Conservation (phyloP, 2,329 filamentous ascomycete genomes). For the Xylaria sp. region DNA sequence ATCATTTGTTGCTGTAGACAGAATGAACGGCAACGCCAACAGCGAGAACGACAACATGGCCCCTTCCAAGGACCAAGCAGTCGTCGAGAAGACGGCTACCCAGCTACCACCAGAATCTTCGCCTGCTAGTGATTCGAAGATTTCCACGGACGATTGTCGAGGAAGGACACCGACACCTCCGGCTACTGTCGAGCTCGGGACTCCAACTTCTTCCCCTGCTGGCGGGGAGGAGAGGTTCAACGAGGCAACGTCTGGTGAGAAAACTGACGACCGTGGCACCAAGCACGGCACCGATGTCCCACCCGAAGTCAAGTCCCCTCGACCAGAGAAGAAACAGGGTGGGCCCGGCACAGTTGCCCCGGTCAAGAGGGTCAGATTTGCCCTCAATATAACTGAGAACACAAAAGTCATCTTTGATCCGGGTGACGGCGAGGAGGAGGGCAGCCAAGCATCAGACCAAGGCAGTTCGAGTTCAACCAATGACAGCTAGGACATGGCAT, state of each 20-base stretch:
- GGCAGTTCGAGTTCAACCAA: conserved; percentile 11
- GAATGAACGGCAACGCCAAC: not conserved
- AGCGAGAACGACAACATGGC: not conserved
- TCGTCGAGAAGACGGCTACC: not conserved
- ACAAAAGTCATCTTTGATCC: not conserved
- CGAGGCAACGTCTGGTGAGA: no score
- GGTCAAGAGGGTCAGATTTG: conserved; percentile 10
- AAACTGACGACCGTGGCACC: not conserved
- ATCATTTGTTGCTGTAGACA: no score
- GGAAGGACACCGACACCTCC: no score
- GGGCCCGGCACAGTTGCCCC: not conserved
- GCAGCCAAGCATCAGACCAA: not conserved
- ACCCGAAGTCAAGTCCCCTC: not conserved
- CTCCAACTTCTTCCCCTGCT: no score
- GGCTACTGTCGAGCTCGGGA: no score
- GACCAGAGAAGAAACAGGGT: not conserved
- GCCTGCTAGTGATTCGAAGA: no score
- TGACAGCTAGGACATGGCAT: conserved; percentile 24
- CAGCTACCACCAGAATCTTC: no score
- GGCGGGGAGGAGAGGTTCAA: no score
- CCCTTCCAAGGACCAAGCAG: not conserved
- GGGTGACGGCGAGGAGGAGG: not conserved
- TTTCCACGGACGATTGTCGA: no score
- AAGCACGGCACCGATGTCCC: not conserved
- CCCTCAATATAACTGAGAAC: not conserved